Base-by-base conservation (phyloP, 2,329 filamentous ascomycete genomes). In the Paraconiothyrium sp. region DNA sequence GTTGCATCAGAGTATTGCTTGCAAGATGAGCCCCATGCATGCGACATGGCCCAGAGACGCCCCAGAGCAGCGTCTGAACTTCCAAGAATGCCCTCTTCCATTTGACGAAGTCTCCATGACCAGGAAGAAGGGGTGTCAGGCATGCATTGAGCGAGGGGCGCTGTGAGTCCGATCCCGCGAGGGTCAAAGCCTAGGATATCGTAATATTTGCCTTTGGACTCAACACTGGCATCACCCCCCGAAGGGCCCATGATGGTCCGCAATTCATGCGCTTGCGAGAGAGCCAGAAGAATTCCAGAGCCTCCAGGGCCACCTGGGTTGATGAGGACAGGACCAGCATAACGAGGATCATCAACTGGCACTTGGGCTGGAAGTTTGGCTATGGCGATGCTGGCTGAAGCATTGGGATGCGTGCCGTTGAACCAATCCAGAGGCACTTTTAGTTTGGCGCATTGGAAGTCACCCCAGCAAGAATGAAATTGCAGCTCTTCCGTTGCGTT, bases 111-210 rank as follows among this genome's bases (percentile, higher is more conserved):
- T 24, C 58, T 65, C 80, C 80, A 81, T 3, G 72, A 75, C 68
- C 77, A 77, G 13, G 67, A 58, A 22, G 75, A 63, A 44, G 72
- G 60, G 2, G 46, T 55, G 62, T 77, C 69, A 9, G 72, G 63
- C 59, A 79, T 76, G 63, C 81, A 83, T 6, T 60, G 57, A 10
- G 77, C 73, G 9, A 52, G 51, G 1, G 80, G 81, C 14, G 72
- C 70, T 1, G 76, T 76, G 37, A 69, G 66, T 14, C 75, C 78
- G 24, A 82, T 76, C 9, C 80, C 80, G 14, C 81, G 74, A 4
- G 81, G 81, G 63, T 83, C 81, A 46, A 82, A 83, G n/a, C 77
- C 75, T 27, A 83, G 72, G 41, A 83, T 71, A 59, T 83, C 81
- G 60, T 75, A 82, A 58, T 79, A 79, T 54, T 73, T 79, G 37